Evolutionary conservation across 306 rosid species (phyloP).

Genomic region (Betula pendula): DNA sequence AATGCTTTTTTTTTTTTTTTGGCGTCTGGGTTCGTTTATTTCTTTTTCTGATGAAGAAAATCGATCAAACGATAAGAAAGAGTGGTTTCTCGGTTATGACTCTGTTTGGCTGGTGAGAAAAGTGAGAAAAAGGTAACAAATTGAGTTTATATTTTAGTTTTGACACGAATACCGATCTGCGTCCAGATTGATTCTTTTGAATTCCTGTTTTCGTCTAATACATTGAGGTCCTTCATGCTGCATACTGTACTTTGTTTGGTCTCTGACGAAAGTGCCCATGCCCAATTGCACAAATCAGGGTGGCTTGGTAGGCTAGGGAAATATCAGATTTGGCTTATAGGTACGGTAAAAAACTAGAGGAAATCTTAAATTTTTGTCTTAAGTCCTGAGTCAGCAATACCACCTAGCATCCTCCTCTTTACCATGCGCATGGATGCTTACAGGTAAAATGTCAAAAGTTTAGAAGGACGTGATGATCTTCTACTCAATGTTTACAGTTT

Average conservation of each 20-base stretch:
- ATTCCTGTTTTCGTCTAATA: neutral
- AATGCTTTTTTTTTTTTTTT: too few relatives aligned
- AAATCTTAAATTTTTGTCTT: neutral
- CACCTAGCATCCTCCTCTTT: neutral
- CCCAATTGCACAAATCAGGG: neutral
- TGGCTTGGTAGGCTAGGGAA: constrained; percentile 13
- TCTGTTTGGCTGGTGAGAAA: constrained; percentile 8
- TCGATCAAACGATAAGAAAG: neutral
- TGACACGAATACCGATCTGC: neutral
- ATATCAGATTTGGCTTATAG: too few relatives aligned
- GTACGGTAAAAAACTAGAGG: too few relatives aligned
- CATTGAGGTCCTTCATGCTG: neutral
- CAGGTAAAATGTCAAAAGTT: too few relatives aligned
- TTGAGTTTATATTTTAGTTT: neutral
- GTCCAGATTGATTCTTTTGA: neutral
- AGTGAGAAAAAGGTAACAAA: neutral
- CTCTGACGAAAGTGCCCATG: neutral
- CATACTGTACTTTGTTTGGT: neutral
- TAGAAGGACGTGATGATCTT: too few relatives aligned
- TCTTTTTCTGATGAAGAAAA: constrained; percentile 7
- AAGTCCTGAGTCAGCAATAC: neutral
- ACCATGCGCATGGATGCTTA: neutral
- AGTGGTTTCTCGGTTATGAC: neutral
- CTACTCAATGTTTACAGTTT: too few relatives aligned
- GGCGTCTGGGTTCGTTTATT: neutral